Percentiles rank a stretch among this genome's conserved stretches.
phyloP scores from a whole-genome alignment of 148 eudicot species.

The Cornus suecica region DNA sequence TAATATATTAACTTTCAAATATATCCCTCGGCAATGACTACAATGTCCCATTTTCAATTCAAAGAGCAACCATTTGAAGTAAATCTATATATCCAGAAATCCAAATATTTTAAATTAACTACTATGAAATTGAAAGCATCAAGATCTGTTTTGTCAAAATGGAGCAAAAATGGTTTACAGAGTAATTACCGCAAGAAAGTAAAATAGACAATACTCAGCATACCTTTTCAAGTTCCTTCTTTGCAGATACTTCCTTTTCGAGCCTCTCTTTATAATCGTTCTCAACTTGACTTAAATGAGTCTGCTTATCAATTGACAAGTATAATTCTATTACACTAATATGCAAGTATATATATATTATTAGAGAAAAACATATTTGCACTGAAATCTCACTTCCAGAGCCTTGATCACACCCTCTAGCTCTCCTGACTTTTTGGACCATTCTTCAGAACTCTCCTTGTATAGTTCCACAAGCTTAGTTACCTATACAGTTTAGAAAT shows the following conservation, averaged over 20 bases:
- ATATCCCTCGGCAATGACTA: too few species aligned
- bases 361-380: background rate
- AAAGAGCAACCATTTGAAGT: background rate
- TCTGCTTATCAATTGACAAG: constrained; percentile 33
- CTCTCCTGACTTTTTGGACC: constrained; percentile 95
- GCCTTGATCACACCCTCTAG: constrained; percentile 98
- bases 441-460: constrained; percentile 94
- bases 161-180: background rate
- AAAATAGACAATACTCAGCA: background rate
- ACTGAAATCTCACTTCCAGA: constrained; percentile 53
- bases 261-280: constrained; percentile 78
- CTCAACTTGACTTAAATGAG: constrained; percentile 78
- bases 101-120: background rate
- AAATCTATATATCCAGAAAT: background rate
- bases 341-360: background rate
- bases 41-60: background rate
- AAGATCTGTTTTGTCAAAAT: background rate
- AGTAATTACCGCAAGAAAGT: background rate
- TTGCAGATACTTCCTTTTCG: constrained; percentile 63
- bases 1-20: too few species aligned
- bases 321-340: background rate
- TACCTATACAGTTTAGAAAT: constrained; percentile 25
- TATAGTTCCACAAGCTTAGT: constrained; percentile 83
- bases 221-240: constrained; percentile 67
- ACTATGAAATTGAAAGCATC: background rate